Evolutionary conservation across 805 yeast genomes (phyloP).

Genomic region (Jamesozyma gamospora): DNA sequence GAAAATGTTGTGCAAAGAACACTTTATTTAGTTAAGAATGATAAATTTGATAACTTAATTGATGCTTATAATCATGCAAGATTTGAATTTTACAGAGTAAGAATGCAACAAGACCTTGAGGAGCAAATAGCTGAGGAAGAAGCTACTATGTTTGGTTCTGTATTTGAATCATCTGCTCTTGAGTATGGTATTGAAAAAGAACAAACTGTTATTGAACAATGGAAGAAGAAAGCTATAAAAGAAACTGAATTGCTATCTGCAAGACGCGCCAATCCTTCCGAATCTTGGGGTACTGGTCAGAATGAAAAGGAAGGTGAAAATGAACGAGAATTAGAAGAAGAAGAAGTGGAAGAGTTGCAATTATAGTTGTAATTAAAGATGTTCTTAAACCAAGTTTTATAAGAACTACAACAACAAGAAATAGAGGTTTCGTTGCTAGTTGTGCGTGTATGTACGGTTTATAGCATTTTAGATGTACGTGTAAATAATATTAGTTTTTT

Average conservation of each 20-base stretch:
- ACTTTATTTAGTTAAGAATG: slow-evolving; percentile 39
- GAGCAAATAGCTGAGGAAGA: slow-evolving; percentile 70
- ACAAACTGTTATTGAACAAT: slow-evolving; percentile 56
- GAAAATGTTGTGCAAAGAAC: slow-evolving; percentile 79
- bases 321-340: not conserved
- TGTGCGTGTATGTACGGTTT: not conserved
- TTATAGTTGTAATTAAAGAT: not conserved
- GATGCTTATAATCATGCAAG: slow-evolving; percentile 81
- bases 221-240: slow-evolving; percentile 63
- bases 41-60: slow-evolving; percentile 29
- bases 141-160: slow-evolving; percentile 74
- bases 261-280: slow-evolving; percentile 29
- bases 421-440: too few relatives aligned
- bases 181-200: slow-evolving; percentile 65
- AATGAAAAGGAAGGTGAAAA: slow-evolving; percentile 1
- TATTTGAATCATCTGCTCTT: slow-evolving; percentile 50
- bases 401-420: too few relatives aligned
- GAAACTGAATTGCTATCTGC: slow-evolving; percentile 50
- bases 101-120: slow-evolving; percentile 77
- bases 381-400: not conserved
- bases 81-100: slow-evolving; percentile 74
- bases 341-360: slow-evolving; percentile 4
- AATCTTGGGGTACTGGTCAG: slow-evolving; percentile 16
- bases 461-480: not conserved
- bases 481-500: too few relatives aligned